Percentiles rank a stretch among this genome's conserved stretches.
Evolutionary conservation across 345 rosid genomes (phyloP).

Genomic region (Cochlearia excelsa): DNA sequence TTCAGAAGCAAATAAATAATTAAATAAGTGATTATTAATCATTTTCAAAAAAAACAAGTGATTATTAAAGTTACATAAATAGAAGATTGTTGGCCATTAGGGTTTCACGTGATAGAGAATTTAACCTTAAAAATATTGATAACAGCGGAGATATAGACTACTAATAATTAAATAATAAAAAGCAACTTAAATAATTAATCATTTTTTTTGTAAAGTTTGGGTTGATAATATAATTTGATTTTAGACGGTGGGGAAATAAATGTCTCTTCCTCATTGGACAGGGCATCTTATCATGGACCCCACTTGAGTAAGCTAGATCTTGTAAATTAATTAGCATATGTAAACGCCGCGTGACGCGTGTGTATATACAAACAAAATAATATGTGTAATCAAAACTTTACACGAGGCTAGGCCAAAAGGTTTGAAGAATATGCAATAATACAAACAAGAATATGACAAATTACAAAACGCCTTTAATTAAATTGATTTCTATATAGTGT

Average conservation of each 20-base stretch:
- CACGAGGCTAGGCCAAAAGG: constrained; percentile 19
- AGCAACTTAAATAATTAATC: neutral
- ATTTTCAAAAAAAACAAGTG: too few relatives aligned
- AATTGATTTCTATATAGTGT: neutral
- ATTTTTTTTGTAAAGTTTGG: neutral
- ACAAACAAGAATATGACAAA: constrained; percentile 21
- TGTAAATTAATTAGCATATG: neutral
- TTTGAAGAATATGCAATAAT: constrained; percentile 12
- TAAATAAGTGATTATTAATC: too few relatives aligned
- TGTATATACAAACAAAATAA: neutral
- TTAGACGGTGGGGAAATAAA: constrained; percentile 23
- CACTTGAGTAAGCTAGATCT: constrained; percentile 4
- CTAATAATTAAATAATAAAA: neutral
- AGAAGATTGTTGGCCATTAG: constrained; percentile 8
- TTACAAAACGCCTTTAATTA: neutral
- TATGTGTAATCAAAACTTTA: neutral
- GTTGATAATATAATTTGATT: constrained; percentile 6
- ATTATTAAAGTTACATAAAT: neutral
- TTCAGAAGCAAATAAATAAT: too few relatives aligned
- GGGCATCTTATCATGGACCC: constrained; percentile 28
- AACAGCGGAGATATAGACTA: neutral
- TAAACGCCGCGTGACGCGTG: neutral
- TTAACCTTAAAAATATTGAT: constrained; percentile 1
- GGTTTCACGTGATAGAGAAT: constrained; percentile 22
- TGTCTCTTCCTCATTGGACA: constrained; percentile 23